phyloP scores from a whole-genome alignment of 495 filamentous ascomycete species.

The Daldinia childiae region DNA sequence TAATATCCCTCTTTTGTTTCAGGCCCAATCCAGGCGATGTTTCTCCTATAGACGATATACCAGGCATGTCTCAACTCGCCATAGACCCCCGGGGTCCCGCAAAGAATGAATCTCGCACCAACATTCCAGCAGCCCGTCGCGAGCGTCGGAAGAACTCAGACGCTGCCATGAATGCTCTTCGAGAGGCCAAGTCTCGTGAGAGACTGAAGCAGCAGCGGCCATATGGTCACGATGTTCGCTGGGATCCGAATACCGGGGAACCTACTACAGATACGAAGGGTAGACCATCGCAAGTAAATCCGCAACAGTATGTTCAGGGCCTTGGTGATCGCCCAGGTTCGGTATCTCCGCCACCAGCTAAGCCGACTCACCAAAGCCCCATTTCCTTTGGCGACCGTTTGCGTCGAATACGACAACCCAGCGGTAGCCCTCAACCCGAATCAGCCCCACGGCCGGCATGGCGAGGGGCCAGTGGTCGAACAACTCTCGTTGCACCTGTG shows the following conservation, averaged over 20 bases:
- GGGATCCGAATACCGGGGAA: slow-evolving; percentile 63
- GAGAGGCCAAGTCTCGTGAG: slow-evolving; percentile 48
- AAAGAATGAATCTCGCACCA: slow-evolving; percentile 46
- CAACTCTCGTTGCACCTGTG: slow-evolving; percentile 58
- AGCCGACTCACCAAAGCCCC: slow-evolving; percentile 26
- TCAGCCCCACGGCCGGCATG: slow-evolving; percentile 58
- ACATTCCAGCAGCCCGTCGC: slow-evolving; percentile 61
- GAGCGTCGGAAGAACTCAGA: slow-evolving; percentile 57
- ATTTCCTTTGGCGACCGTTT: slow-evolving; percentile 57
- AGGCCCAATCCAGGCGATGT: slow-evolving; percentile 54
- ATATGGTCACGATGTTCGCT: slow-evolving; percentile 49
- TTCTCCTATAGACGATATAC: slow-evolving; percentile 63
- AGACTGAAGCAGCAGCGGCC: slow-evolving; percentile 41
- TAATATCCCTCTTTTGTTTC: slow-evolving; percentile 36
- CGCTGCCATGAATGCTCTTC: slow-evolving; percentile 44
- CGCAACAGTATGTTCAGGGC: slow-evolving; percentile 54
- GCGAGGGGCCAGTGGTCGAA: slow-evolving; percentile 63
- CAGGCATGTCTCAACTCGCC: slow-evolving; percentile 47
- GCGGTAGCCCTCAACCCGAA: slow-evolving; percentile 43
- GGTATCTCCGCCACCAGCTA: slow-evolving; percentile 39
- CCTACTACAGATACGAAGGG: slow-evolving; percentile 55
- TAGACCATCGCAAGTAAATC: slow-evolving; percentile 58
- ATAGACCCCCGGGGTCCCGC: slow-evolving; percentile 33
- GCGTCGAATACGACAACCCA: slow-evolving; percentile 51
- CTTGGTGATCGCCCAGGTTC: slow-evolving; percentile 44